These are phyloP conservation scores for Ophiosphaerella korrae DNA, from an alignment of 2,329 filamentous ascomycete species.

Conservation along the genomic window DNA sequence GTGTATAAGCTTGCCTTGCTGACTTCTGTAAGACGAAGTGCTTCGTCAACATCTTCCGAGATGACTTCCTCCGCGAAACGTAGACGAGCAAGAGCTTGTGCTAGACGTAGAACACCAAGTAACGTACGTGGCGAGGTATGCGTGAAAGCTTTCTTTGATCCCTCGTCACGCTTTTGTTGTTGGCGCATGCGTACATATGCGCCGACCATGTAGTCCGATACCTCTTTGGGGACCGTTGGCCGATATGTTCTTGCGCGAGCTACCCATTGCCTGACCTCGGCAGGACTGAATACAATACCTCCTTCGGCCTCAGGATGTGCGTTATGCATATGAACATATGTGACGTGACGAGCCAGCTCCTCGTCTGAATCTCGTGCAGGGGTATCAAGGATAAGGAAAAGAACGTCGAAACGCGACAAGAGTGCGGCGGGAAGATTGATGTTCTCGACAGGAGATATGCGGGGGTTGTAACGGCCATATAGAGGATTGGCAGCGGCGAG, in stretches of 20 bases:
- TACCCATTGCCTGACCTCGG: constrained; percentile 95
- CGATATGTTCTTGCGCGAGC: constrained; percentile 89
- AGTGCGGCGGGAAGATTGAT: constrained; percentile 98
- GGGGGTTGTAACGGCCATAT: constrained; percentile 97
- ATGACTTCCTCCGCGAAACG: constrained; percentile 85
- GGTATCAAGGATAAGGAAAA: constrained; percentile 96
- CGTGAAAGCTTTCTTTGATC: constrained; percentile 87
- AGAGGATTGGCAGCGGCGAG: constrained; percentile 95
- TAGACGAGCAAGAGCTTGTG: constrained; percentile 89
- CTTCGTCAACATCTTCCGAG: constrained; percentile 94
- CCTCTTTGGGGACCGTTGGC: constrained; percentile 79
- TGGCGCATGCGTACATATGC: constrained; percentile 95
- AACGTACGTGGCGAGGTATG: constrained; percentile 94
- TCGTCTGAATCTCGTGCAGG: constrained; percentile 88
- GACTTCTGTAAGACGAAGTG: constrained; percentile 85
- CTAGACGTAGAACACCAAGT: constrained; percentile 87
- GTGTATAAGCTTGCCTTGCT: constrained; percentile 88
- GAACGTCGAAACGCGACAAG: constrained; percentile 93
- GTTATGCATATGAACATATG: constrained; percentile 96
- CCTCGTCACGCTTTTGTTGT: constrained; percentile 88
- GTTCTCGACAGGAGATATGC: constrained; percentile 96
- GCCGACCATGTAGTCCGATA: constrained; percentile 95
- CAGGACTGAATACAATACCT: constrained; percentile 82
- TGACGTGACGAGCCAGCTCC: constrained; percentile 92
- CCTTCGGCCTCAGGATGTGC: constrained; percentile 76